phyloP scores from a whole-genome alignment of 306 rosid genomes.

The Ceratonia siliqua region DNA sequence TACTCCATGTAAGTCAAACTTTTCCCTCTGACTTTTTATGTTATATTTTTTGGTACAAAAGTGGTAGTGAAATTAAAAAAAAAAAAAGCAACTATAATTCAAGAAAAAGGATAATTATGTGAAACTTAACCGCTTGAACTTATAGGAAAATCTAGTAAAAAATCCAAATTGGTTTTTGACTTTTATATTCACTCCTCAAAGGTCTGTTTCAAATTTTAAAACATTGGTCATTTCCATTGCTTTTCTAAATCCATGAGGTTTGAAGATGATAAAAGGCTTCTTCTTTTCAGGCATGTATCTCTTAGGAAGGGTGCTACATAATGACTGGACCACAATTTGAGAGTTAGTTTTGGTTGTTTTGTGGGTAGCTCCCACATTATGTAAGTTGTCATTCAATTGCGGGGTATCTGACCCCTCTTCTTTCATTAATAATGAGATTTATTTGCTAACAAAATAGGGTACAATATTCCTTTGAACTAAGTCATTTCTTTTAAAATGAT shows the following conservation, averaged over 20 bases:
- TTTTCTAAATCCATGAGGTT: not conserved
- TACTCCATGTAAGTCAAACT: conserved; percentile 73
- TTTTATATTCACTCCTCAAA: not conserved
- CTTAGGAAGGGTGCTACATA: conserved; percentile 34
- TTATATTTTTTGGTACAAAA: not conserved
- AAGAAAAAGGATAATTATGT: not conserved
- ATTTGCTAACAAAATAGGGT: not conserved
- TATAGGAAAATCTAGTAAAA: not conserved
- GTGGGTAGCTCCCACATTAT: conserved; percentile 29
- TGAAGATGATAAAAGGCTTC: conserved; percentile 28
- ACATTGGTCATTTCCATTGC: not conserved
- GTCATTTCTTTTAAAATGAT: not conserved
- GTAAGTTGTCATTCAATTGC: conserved; percentile 24
- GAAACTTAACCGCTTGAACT: not conserved
- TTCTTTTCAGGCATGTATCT: conserved; percentile 32
- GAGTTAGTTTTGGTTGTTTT: conserved; percentile 25
- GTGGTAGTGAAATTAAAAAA: not conserved
- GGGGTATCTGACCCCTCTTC: conserved; percentile 2
- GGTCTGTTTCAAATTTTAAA: not conserved
- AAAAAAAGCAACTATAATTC: not conserved
- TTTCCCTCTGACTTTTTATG: not conserved
- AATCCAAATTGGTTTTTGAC: not conserved
- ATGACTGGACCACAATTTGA: conserved; percentile 33
- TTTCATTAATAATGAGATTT: not conserved
- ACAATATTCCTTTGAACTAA: not conserved